Conservation (phyloP, 257 asterid species). For the Sherardia arvensis region DNA sequence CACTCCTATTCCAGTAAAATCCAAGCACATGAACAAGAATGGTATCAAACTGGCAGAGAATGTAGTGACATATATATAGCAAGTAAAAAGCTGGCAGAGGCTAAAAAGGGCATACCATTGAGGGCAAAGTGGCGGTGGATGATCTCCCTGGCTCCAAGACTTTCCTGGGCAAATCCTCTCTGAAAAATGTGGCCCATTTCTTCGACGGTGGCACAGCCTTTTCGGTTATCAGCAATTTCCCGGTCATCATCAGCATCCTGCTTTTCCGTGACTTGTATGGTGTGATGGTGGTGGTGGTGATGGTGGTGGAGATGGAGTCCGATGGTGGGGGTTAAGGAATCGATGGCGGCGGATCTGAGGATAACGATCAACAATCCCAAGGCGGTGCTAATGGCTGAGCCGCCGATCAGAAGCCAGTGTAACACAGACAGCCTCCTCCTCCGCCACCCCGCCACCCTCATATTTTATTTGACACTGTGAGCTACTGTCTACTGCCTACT, state of each 20-base stretch:
- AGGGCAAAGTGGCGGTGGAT: slow-evolving; percentile 55
- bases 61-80: too few species aligned
- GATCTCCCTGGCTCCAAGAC: slow-evolving; percentile 47
- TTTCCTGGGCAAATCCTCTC: slow-evolving; percentile 48
- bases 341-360: slow-evolving; percentile 51
- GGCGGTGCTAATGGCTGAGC: slow-evolving; percentile 38
- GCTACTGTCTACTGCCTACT: too few species aligned
- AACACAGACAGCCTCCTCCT: slow-evolving; percentile 41
- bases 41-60: too few species aligned
- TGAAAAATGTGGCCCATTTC: slow-evolving; percentile 81
- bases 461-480: not conserved
- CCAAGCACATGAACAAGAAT: too few species aligned
- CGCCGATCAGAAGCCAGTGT: slow-evolving; percentile 26
- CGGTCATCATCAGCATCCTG: not conserved
- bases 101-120: slow-evolving; percentile 35
- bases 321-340: not conserved
- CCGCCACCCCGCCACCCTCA: slow-evolving; percentile 34
- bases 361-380: slow-evolving; percentile 45
- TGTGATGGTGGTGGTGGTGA: slow-evolving; percentile 1
- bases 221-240: not conserved
- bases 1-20: too few species aligned
- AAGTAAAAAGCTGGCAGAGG: not conserved
- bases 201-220: slow-evolving; percentile 81
- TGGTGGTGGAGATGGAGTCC: slow-evolving; percentile 2
- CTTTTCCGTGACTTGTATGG: not conserved